A percentile compares a stretch with the other conserved stretches of the same genome.
Evolutionary conservation across 2,329 filamentous ascomycete species (phyloP).

Genomic region (Bipolaris zeicola): DNA sequence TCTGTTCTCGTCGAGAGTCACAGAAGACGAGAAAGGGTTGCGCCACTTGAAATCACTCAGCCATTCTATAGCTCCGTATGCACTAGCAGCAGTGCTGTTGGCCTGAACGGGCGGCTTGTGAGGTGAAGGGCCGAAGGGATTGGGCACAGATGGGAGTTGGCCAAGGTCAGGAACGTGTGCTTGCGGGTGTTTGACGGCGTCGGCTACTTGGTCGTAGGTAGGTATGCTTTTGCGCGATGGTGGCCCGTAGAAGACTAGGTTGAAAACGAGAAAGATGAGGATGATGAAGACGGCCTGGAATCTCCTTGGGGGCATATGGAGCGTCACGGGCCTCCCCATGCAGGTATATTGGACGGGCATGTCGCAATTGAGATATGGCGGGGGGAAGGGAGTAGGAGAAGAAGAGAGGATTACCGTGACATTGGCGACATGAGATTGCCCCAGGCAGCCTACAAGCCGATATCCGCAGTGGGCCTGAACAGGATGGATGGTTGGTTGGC

Average conservation of each 20-base stretch:
- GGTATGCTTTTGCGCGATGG: constrained; percentile 45
- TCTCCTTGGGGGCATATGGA: constrained; percentile 52
- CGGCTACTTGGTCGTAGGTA: constrained; percentile 43
- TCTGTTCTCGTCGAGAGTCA: constrained; percentile 80
- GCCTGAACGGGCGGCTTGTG: constrained; percentile 77
- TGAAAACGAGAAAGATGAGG: constrained; percentile 37
- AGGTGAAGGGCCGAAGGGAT: constrained; percentile 71
- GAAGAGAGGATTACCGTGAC: constrained; percentile 13
- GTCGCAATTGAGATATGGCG: constrained; percentile 2
- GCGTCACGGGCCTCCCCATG: constrained; percentile 40
- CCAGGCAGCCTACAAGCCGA: constrained; percentile 10
- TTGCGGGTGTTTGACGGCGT: constrained; percentile 49
- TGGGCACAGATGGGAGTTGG: constrained; percentile 50
- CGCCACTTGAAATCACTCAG: constrained; percentile 89
- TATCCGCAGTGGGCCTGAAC: constrained; percentile 17
- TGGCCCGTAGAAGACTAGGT: constrained; percentile 48
- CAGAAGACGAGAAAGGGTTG: constrained; percentile 82
- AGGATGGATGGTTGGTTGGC: not conserved
- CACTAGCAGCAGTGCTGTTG: constrained; percentile 69
- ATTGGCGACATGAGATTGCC: constrained; percentile 12
- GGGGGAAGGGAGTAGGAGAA: constrained; percentile 6
- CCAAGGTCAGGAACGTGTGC: constrained; percentile 36
- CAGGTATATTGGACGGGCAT: constrained; percentile 46
- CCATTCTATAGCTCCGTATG: constrained; percentile 75
- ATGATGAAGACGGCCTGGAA: constrained; percentile 53